Base-by-base conservation (phyloP, 371 early-diverging fungal species). In the Mucor plumbeus region DNA sequence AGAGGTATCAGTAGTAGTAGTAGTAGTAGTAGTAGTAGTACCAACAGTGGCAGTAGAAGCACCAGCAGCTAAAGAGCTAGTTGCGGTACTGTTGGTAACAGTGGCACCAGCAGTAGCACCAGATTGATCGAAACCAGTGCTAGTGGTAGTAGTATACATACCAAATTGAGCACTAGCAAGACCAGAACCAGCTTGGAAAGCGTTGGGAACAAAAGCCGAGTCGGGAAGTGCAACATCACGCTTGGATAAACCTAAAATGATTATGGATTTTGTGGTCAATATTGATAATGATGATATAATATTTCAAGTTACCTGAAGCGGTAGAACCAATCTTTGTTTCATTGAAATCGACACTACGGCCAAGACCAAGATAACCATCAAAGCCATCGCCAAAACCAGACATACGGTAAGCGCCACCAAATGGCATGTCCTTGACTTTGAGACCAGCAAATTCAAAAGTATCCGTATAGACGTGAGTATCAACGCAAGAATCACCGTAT, bases 341-440 rank as follows among this genome's bases (percentile, higher is more conserved):
- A 44, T 73, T 73, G 50, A 76, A 81, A 36, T 81, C 68, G 10
- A 79, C 77, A 56, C 53, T 63, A 61, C 79, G 79, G 19, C 82
- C 82, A 35, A 81, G 76, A 61, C 82, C 82, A 53, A 81, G 71
- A 53, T 81, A 81, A 34, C 82, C 82, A 68, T 81, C 82, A 69
- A 81, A 81, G 38, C 82, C 82, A 62, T 66, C 47, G 34, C 64
- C 82, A 58, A 81, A 81, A 21, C 79, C 82, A 62, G 63, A 71
- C 82, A 81, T 81, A 44, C 73, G 70, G 68, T 79, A 79, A 21
- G 82, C 82, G 35, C 77, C 77, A 68, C 82, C 82, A 35, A 81
- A 77, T 31, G 82, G 82, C 72, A 77, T 71, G 43, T 78, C 62
- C 19, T 69, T 61, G 26, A 81, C 76, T 8, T 53, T 72, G 40